Conservation (phyloP, 306 rosid genomes). For the Vigna trinervia region DNA sequence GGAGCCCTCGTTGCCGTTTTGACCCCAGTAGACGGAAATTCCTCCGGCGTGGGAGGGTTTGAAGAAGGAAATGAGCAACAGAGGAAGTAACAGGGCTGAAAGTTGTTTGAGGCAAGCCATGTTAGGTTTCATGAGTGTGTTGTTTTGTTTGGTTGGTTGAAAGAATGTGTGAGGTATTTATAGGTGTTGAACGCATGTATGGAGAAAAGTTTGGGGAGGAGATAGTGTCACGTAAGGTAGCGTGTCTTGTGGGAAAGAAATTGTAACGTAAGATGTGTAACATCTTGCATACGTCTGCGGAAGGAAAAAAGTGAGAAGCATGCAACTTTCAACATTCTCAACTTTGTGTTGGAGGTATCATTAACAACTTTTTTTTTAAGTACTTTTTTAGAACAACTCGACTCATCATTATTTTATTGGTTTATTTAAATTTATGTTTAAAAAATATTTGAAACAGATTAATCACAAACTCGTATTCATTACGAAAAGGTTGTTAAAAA, state of each 20-base stretch:
- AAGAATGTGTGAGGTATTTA: constrained; percentile 5
- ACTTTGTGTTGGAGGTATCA: too few species aligned
- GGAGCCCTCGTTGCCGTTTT: not conserved
- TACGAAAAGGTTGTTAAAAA: too few species aligned
- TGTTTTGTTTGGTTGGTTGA: not conserved
- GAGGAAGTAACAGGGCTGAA: constrained; percentile 23
- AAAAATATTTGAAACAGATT: too few species aligned
- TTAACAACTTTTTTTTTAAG: too few species aligned
- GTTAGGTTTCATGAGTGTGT: not conserved
- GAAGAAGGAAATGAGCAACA: constrained; percentile 42
- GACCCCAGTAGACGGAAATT: constrained; percentile 47
- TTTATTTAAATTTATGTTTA: too few species aligned
- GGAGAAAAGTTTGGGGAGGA: not conserved
- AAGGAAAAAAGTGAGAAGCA: not conserved
- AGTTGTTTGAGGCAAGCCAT: constrained; percentile 52
- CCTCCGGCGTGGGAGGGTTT: constrained; percentile 28
- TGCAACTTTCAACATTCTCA: not conserved
- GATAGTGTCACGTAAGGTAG: not conserved
- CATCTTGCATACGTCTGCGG: not conserved
- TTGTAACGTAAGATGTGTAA: not conserved
- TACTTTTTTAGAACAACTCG: too few species aligned
- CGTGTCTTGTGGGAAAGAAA: constrained; percentile 9
- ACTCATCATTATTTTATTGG: too few species aligned
- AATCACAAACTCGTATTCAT: too few species aligned
- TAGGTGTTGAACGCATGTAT: constrained; percentile 11